Conservation (phyloP, 352 stramenopile species). For the Pythium dissotocum region DNA sequence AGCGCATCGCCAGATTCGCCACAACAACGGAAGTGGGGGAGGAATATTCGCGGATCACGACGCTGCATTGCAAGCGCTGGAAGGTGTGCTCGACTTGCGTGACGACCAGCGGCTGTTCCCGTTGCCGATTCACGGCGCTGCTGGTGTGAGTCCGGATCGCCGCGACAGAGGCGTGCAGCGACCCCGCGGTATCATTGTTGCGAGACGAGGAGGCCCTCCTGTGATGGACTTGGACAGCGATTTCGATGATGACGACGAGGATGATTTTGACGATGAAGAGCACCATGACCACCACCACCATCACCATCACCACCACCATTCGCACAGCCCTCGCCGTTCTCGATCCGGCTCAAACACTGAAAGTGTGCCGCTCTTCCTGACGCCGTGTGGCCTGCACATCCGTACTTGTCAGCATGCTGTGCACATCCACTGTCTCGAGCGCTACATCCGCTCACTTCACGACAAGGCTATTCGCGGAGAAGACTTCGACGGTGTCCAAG, state of each 20-base stretch:
- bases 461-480: conserved; percentile 87
- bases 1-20: conserved; percentile 35
- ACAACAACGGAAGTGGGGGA: conserved; percentile 38
- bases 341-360: conserved; percentile 46
- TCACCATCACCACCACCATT: conserved; percentile 45
- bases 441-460: conserved; percentile 84
- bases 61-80: conserved; percentile 67
- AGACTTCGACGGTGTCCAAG: conserved; percentile 88
- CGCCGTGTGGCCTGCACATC: conserved; percentile 77
- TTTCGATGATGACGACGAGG: conserved; percentile 25
- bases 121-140: conserved; percentile 15
- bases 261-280: conserved; percentile 29
- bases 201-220: conserved; percentile 7
- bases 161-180: conserved; percentile 12
- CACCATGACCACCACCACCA: conserved; percentile 37
- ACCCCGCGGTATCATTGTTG: conserved; percentile 20
- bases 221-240: conserved; percentile 16
- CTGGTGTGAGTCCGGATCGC: conserved; percentile 10
- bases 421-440: conserved; percentile 85
- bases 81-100: conserved; percentile 64
- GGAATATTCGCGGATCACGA: conserved; percentile 61
- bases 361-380: conserved; percentile 73
- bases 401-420: conserved; percentile 87
- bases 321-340: conserved; percentile 54
- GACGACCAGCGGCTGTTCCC: conserved; percentile 38